Evolutionary conservation across 2,329 filamentous ascomycete genomes (phyloP), one percentile per base, ranked within the genome.

Genomic region (Penicillium sp.): DNA sequence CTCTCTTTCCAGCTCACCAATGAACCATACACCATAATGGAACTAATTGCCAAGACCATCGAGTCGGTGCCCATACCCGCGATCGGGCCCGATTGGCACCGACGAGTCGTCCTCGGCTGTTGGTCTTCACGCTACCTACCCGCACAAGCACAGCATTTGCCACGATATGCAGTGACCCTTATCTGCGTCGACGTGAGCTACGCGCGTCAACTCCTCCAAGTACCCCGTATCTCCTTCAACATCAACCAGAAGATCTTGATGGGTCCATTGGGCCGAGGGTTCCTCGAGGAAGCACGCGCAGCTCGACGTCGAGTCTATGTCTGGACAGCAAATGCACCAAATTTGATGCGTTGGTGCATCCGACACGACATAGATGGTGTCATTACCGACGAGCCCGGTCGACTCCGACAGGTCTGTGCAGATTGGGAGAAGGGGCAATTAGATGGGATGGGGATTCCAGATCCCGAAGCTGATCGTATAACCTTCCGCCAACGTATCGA

Each of bases 321-420:
- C 0, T 97, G 93, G 93, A 97, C 92, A 0, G 89, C 96, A 47
- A 96, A 97, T 69, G 82, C 88, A 13, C 81, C 84, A 58, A 78
- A 80, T 46, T 83, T 85, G 73, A 97, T 97, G 92, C 81, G 85
- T 63, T 96, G 91, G 90, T 82, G 84, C 59, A 84, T 96, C 32
- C 73, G 79, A 27, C 75, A 82, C 39, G 70, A 72, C 3, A 76
- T 96, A 1, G 89, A 96, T 63, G 92, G 90, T 0, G 87, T 96
- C 4, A 86, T 96, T 49, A 96, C 91, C 0, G 92, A 97, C 67
- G 86, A 96, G 62, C 89, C 90, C 0, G 57, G 47, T 19, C 44
- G 43, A 34, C 62, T 50, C 32, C 41, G 36, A 8, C 30, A 58
- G 13, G 48, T 64, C n/a, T 53, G 61, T 18, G 42, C 53, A 10